Evolutionary conservation across 2,329 filamentous ascomycete genomes (phyloP), one percentile per base, ranked within the genome.

Genomic region (Sphaerulina musiva): DNA sequence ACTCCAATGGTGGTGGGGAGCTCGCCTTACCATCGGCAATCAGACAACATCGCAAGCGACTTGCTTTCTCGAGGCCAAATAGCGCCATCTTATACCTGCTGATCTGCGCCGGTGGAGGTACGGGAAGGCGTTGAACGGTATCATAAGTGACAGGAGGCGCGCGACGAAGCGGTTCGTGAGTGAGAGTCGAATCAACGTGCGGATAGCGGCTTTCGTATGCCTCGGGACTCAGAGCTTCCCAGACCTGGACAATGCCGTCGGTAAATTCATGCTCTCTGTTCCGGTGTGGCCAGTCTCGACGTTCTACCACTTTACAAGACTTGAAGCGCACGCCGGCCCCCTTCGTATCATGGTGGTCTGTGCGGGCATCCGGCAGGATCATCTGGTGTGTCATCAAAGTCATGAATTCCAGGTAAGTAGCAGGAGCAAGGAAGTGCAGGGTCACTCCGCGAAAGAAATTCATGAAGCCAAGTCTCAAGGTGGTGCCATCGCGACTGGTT

Each of bases 371-470:
- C 32, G 50, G 50, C n/a, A 53, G 29, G 32, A 47, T 43, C 26
- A 41, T 9, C 40, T 53, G 50, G 32, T 38, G 23, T 12, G 42
- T 47, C 23, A 53, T 42, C 10, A 53, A 23, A 3, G 50, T 26
- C 36, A 53, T 42, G 20, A 53, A 53, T 12, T 53, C 50, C 17
- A 53, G 39, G 36, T 46, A 53, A n/a, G 17, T 47, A 17, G 44
- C 36, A 12, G 50, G 6, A 20, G 39, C 34, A 8, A 46, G 23
- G 36, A 53, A 53, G 31, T 53, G 50, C 5, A 53, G 26, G 20
- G 50, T 47, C 26, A 53, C 47, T 17, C 50, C 50, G n/a, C 50
- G 50, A 10, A 53, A 39, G n/a, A 53, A 14, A n/a, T 46, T 53
- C 14, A 31, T 26, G 23, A 53, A 46, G 4, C 14, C 32, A 12